Conservation (phyloP, 2,329 filamentous ascomycete species). For the Parastagonospora nodorum region DNA sequence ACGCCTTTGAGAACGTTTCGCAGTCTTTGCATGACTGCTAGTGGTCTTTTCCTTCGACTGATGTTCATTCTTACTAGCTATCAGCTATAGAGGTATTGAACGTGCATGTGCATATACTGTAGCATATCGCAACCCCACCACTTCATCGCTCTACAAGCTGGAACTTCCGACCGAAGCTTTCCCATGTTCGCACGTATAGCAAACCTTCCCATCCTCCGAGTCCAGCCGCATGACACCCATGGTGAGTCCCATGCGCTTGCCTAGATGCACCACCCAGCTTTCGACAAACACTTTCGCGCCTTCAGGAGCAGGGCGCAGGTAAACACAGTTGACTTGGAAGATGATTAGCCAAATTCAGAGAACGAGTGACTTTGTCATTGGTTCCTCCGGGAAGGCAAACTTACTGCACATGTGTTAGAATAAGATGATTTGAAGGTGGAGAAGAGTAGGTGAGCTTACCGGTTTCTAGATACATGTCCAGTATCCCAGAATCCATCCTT, state of each 20-base stretch:
- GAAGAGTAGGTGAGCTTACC: conserved; percentile 7
- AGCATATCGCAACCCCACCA: background rate
- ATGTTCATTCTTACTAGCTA: too few relatives aligned
- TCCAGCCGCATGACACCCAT: conserved; percentile 48
- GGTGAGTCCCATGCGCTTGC: conserved; percentile 48
- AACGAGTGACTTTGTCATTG: background rate
- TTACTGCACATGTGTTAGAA: conserved; percentile 14
- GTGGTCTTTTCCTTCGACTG: too few relatives aligned
- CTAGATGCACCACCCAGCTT: conserved; percentile 52
- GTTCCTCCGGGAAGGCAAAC: background rate
- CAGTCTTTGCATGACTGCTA: too few relatives aligned
- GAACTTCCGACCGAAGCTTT: conserved; percentile 36
- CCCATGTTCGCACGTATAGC: conserved; percentile 47
- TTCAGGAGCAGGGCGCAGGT: conserved; percentile 49
- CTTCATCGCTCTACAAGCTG: conserved; percentile 2
- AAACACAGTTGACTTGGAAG: conserved; percentile 51
- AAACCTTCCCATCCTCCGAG: conserved; percentile 43
- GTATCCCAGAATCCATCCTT: conserved; percentile 50
- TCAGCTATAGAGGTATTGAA: too few relatives aligned
- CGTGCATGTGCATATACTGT: background rate
- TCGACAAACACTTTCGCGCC: conserved; percentile 50
- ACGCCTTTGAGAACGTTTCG: too few relatives aligned
- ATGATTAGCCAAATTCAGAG: background rate
- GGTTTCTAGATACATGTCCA: conserved; percentile 46
- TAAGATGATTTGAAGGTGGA: background rate